A percentile compares a stretch with the other conserved stretches of the same genome.
These are phyloP conservation scores for Adansonia rubrostipa DNA, from an alignment of 441 rosid genomes.

Conservation along the genomic window DNA sequence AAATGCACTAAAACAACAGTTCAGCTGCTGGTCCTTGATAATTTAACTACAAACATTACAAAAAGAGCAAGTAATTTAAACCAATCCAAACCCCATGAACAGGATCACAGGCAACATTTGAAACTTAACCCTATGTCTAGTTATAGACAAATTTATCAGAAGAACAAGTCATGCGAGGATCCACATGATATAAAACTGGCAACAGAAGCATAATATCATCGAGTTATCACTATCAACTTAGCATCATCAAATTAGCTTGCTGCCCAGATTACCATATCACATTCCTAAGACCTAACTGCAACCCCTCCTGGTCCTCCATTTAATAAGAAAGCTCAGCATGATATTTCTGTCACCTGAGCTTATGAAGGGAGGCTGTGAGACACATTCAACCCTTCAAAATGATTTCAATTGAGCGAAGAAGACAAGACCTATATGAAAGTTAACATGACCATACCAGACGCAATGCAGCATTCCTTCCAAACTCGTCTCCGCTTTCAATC, in stretches of 20 bases:
- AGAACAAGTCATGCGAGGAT: not conserved
- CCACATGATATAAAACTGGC: not conserved
- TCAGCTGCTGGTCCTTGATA: not conserved
- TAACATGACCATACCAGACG: constrained; percentile 65
- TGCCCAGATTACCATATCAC: not conserved
- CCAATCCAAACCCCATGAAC: not conserved
- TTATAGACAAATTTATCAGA: not conserved
- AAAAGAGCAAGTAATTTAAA: not conserved
- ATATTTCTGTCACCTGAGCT: not conserved
- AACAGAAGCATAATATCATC: not conserved
- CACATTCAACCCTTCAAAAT: not conserved
- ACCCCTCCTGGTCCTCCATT: not conserved
- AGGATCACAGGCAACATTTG: not conserved
- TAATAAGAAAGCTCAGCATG: not conserved
- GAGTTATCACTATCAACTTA: not conserved
- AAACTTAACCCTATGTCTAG: not conserved
- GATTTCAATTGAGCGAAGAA: not conserved
- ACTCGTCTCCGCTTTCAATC: constrained; percentile 75
- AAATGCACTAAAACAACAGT: not conserved
- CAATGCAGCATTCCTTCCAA: constrained; percentile 74
- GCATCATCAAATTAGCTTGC: constrained; percentile 7
- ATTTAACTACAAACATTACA: constrained; percentile 2
- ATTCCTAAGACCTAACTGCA: not conserved
- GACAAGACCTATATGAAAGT: not conserved
- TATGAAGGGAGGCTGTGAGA: not conserved